phyloP scores from a whole-genome alignment of 202 grass and related monocot genomes.

The Carex arenaria region DNA sequence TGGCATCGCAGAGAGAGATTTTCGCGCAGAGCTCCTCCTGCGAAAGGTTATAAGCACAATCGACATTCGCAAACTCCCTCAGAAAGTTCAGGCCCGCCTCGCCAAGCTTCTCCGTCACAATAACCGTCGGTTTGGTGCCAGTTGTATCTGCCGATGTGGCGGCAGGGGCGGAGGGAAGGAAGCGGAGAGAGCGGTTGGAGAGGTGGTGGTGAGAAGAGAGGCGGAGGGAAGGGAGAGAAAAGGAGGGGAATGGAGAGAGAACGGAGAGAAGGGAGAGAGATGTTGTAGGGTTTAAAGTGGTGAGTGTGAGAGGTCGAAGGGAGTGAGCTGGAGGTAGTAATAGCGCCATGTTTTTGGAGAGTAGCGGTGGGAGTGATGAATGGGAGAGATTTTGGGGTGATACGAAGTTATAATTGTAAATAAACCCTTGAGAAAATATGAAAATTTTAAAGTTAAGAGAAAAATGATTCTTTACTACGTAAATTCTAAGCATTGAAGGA shows the following conservation, averaged over 20 bases:
- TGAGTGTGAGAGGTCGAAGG: slow-evolving; percentile 22
- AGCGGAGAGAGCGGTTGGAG: neutral
- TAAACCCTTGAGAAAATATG: neutral
- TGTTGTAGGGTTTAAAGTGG: slow-evolving; percentile 7
- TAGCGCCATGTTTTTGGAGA: slow-evolving; percentile 15
- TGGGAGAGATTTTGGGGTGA: slow-evolving; percentile 13
- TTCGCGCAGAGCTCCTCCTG: slow-evolving; percentile 82
- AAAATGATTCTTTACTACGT: neutral
- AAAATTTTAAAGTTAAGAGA: neutral
- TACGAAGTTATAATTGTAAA: neutral
- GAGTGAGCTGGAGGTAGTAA: neutral
- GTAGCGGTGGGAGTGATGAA: neutral
- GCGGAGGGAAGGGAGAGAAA: slow-evolving; percentile 19
- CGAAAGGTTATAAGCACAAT: slow-evolving; percentile 80
- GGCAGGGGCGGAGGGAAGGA: slow-evolving; percentile 9
- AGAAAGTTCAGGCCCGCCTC: slow-evolving; percentile 47
- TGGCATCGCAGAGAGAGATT: slow-evolving; percentile 77
- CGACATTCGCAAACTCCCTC: slow-evolving; percentile 77
- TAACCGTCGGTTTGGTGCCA: slow-evolving; percentile 50
- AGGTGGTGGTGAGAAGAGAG: slow-evolving; percentile 15
- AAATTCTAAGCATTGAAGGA: too few relatives aligned
- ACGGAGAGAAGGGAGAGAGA: slow-evolving; percentile 14
- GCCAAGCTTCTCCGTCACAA: slow-evolving; percentile 76
- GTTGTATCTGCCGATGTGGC: neutral
- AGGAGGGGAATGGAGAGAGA: slow-evolving; percentile 29